Evolutionary conservation across 164 flowering plant species (phyloP).

Genomic region (Echeveria elegans): DNA sequence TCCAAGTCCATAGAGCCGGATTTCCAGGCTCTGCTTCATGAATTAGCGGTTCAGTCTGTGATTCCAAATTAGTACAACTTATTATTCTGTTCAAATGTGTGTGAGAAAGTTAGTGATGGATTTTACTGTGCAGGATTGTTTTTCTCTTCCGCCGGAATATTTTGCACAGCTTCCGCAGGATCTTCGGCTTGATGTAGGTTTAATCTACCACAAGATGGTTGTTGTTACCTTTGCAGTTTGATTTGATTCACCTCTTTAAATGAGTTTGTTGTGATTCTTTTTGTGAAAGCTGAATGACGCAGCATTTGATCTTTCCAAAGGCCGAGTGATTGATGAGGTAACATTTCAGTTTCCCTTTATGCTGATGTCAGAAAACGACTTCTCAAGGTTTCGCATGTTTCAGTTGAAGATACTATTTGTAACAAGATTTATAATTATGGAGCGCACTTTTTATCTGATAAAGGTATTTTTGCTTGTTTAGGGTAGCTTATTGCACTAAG

Average conservation of each 20-base stretch:
- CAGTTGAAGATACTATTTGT: background rate
- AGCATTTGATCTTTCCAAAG: slow-evolving; percentile 89
- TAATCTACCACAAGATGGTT: background rate
- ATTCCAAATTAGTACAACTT: background rate
- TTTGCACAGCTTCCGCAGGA: slow-evolving; percentile 53
- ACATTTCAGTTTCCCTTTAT: slow-evolving; percentile 12
- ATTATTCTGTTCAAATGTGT: background rate
- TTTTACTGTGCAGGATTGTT: slow-evolving; percentile 44
- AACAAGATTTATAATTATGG: background rate
- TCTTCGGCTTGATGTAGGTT: slow-evolving; percentile 59
- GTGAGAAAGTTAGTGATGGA: background rate
- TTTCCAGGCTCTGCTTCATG: slow-evolving; percentile 41
- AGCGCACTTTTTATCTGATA: background rate
- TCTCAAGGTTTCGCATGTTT: background rate
- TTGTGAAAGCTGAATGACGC: slow-evolving; percentile 80
- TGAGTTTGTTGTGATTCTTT: slow-evolving; percentile 13
- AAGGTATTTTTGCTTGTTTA: no score
- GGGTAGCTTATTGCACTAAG: no score
- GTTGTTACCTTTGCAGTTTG: background rate
- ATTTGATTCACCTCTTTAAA: slow-evolving; percentile 5
- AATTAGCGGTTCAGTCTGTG: slow-evolving; percentile 37
- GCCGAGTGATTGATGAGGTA: slow-evolving; percentile 78
- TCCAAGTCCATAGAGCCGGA: slow-evolving; percentile 32
- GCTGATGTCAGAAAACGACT: background rate
- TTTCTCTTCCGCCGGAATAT: slow-evolving; percentile 76